A percentile compares a stretch with the other conserved stretches of the same genome.
These are phyloP conservation scores for Penicillium sp. DNA, from an alignment of 2,329 filamentous ascomycete species.

Conservation along the genomic window DNA sequence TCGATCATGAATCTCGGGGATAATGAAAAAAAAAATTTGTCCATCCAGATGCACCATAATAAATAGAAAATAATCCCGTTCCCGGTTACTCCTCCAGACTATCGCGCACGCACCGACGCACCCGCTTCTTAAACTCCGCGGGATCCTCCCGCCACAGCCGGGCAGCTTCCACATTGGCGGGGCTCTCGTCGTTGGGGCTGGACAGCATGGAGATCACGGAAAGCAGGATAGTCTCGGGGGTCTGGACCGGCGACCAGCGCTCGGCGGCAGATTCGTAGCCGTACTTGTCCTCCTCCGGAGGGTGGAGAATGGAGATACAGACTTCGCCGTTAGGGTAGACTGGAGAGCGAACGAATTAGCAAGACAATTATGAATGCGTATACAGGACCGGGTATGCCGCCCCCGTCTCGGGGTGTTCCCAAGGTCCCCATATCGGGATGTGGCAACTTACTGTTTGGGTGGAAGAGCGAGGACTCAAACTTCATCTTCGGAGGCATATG, in stretches of 20 bases:
- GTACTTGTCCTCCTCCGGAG: slow-evolving; percentile 89
- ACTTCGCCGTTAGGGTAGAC: slow-evolving; percentile 84
- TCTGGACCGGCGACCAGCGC: slow-evolving; percentile 93
- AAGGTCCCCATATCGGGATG: background rate
- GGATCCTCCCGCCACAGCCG: slow-evolving; percentile 80
- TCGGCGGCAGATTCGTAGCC: slow-evolving; percentile 90
- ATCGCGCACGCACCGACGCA: slow-evolving; percentile 76
- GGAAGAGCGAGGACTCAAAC: slow-evolving; percentile 84
- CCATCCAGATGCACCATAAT: slow-evolving; percentile 9
- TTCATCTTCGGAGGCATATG: slow-evolving; percentile 84
- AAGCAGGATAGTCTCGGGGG: slow-evolving; percentile 88
- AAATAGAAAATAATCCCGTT: slow-evolving; percentile 12
- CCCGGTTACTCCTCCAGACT: slow-evolving; percentile 65
- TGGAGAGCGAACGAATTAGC: slow-evolving; percentile 24
- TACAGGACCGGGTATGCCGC: background rate
- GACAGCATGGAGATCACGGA: slow-evolving; percentile 91
- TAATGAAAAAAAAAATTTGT: slow-evolving; percentile 7
- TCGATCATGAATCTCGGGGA: background rate
- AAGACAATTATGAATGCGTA: background rate
- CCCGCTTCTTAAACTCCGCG: slow-evolving; percentile 74
- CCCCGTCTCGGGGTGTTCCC: background rate
- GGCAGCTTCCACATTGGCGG: slow-evolving; percentile 92
- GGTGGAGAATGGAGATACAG: slow-evolving; percentile 96
- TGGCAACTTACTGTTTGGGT: slow-evolving; percentile 72
- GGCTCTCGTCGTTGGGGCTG: slow-evolving; percentile 91